Conservation (phyloP, 805 yeast genomes). For the Candida nanaspora region DNA sequence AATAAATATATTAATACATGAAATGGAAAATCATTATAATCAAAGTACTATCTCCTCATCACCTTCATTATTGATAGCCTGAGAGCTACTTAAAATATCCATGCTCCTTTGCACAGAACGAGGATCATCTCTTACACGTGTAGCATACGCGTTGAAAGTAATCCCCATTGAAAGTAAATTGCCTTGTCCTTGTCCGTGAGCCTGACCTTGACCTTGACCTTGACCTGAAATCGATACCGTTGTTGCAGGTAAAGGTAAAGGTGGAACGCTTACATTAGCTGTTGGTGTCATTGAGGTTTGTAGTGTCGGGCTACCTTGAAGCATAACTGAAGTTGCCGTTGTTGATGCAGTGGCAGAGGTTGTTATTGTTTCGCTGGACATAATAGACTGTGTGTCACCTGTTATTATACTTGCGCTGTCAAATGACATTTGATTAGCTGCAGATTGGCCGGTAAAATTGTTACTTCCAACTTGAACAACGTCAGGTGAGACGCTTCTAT, state of each 20-base stretch:
- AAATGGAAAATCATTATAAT: too few species aligned
- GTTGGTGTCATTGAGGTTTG: not conserved
- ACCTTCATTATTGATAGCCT: not conserved
- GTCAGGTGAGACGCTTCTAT: not conserved
- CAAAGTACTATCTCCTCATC: too few species aligned
- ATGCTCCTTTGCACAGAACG: not conserved
- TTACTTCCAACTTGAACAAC: too few species aligned
- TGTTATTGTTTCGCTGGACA: not conserved
- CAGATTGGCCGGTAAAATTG: too few species aligned
- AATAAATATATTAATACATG: too few species aligned
- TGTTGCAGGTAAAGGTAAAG: not conserved
- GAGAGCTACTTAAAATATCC: not conserved
- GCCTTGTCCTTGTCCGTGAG: too few species aligned
- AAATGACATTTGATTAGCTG: not conserved
- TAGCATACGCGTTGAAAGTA: not conserved
- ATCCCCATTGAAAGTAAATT: not conserved
- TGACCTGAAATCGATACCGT: not conserved
- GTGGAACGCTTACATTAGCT: not conserved
- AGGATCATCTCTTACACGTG: not conserved
- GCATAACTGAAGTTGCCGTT: not conserved
- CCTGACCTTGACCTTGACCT: too few species aligned
- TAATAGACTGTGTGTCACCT: not conserved
- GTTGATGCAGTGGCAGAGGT: not conserved
- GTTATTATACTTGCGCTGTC: not conserved
- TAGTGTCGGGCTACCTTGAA: not conserved